A percentile compares a stretch with the other conserved stretches of the same genome.
Conservation (phyloP, 495 filamentous ascomycete genomes). For the Glarea lozoyensis region DNA sequence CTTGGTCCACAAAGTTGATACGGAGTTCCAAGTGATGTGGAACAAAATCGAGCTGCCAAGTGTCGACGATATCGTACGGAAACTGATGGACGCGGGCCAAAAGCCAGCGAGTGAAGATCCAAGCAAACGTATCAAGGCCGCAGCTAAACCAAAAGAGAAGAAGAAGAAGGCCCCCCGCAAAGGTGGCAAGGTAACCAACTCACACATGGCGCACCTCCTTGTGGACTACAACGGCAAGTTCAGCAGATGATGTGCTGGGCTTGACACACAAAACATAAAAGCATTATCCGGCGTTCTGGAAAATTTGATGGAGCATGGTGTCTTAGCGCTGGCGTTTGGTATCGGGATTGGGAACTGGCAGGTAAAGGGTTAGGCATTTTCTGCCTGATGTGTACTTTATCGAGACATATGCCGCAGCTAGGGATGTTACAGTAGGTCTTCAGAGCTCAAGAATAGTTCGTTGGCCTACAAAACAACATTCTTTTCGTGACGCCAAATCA, state of each 20-base stretch:
- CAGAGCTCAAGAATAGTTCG: no score
- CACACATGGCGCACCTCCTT: conserved; percentile 82
- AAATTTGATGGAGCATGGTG: no score
- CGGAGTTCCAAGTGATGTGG: conserved; percentile 79
- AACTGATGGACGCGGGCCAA: conserved; percentile 62
- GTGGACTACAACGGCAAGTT: conserved; percentile 57
- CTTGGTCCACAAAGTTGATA: conserved; percentile 64
- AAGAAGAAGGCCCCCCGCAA: conserved; percentile 54
- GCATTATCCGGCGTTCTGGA: neutral
- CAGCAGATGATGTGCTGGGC: neutral
- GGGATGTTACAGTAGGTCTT: no score
- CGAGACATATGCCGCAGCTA: no score
- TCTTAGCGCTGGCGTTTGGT: conserved; percentile 7
- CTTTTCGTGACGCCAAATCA: no score
- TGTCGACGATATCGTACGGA: conserved; percentile 63
- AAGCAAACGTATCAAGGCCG: conserved; percentile 50
- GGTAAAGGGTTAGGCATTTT: no score
- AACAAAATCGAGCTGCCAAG: conserved; percentile 69
- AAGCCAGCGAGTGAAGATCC: conserved; percentile 69
- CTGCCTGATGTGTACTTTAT: no score
- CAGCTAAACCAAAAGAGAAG: conserved; percentile 57
- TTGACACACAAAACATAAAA: no score
- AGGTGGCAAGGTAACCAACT: conserved; percentile 82
- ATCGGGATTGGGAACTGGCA: neutral
- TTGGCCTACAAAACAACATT: no score